phyloP scores from a whole-genome alignment of 108 stramenopile species.

The Nannochloropsis salina region DNA sequence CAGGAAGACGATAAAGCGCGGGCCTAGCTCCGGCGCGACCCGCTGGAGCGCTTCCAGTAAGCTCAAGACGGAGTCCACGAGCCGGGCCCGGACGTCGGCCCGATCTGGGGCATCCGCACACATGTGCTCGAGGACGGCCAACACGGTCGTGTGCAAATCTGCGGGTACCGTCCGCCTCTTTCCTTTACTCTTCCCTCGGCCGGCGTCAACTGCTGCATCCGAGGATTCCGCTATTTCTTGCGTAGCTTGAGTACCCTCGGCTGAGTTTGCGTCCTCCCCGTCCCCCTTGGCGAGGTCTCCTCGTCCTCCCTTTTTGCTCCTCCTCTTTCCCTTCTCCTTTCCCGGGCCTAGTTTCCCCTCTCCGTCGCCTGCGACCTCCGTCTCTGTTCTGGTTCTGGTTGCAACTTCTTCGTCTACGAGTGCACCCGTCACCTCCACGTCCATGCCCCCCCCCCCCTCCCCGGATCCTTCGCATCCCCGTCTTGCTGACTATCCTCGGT shows the following conservation, averaged over 20 bases:
- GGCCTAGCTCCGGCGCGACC: conserved; percentile 30
- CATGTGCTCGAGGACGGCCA: conserved; percentile 27
- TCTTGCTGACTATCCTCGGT: background rate
- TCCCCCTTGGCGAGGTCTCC: background rate
- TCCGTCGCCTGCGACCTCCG: background rate
- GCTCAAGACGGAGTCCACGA: conserved; percentile 22
- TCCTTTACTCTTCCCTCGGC: too few species aligned
- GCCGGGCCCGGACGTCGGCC: conserved; percentile 28
- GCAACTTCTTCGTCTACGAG: too few species aligned
- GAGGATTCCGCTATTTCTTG: background rate
- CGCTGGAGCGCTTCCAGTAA: conserved; percentile 1
- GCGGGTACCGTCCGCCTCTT: background rate
- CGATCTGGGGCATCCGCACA: conserved; percentile 32
- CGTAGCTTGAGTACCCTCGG: background rate
- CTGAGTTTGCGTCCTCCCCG: background rate
- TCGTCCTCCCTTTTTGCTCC: background rate
- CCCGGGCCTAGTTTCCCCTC: background rate
- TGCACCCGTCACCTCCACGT: background rate
- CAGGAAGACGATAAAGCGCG: conserved; percentile 26
- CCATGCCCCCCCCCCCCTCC: background rate
- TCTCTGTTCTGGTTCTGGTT: too few species aligned
- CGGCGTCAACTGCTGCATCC: background rate
- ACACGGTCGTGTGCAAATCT: background rate
- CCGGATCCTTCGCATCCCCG: background rate
- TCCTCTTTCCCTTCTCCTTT: background rate